Evolutionary conservation across 768 basidiomycete species (phyloP).

Genomic region (Amanita fuliginea): DNA sequence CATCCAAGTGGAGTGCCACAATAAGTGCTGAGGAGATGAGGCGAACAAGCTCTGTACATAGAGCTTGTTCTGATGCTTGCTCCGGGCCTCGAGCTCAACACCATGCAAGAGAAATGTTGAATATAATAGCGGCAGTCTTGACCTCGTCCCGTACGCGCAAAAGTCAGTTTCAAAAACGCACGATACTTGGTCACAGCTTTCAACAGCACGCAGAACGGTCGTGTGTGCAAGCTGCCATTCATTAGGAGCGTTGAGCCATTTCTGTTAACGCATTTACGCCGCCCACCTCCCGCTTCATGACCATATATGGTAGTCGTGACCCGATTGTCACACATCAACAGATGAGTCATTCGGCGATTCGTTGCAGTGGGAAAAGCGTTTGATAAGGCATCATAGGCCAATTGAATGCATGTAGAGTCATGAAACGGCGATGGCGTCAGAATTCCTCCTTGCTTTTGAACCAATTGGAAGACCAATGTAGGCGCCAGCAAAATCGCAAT

Average conservation of each 20-base stretch:
- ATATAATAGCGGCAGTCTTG: too few species aligned
- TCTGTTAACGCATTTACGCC: too few species aligned
- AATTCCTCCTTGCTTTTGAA: not conserved
- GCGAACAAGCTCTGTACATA: slow-evolving; percentile 51
- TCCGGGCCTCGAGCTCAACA: slow-evolving; percentile 11
- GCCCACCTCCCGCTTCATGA: not conserved
- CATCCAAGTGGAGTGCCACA: slow-evolving; percentile 57
- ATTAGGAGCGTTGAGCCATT: not conserved
- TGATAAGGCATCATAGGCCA: not conserved
- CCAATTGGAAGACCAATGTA: not conserved
- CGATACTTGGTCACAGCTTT: too few species aligned
- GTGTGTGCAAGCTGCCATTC: not conserved
- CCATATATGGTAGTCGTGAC: not conserved
- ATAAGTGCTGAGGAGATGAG: slow-evolving; percentile 60
- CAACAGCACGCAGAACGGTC: not conserved
- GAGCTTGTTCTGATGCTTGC: slow-evolving; percentile 42
- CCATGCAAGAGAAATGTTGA: too few species aligned
- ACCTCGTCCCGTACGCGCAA: too few species aligned
- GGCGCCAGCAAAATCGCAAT: not conserved
- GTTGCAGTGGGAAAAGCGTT: not conserved
- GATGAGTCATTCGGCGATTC: not conserved
- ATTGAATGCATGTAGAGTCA: not conserved
- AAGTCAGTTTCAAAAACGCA: too few species aligned
- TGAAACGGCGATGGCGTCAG: not conserved
- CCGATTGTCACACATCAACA: not conserved